These are phyloP conservation scores for Dioscorea alata DNA, from an alignment of 106 monocot species.

Conservation along the genomic window DNA sequence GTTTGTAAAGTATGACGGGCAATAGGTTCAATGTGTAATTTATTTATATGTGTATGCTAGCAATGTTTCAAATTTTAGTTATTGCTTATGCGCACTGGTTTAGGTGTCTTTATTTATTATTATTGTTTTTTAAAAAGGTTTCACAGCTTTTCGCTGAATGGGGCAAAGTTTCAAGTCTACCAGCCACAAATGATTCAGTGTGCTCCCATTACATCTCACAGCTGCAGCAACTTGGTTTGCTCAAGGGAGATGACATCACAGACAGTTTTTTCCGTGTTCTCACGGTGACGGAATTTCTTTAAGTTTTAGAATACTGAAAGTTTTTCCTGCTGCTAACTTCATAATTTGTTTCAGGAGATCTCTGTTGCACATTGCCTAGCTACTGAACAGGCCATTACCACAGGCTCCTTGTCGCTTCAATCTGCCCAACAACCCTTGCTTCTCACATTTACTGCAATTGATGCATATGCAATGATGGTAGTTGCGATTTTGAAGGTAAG, in stretches of 20 bases:
- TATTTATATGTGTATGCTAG: no score
- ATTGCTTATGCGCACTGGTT: no score
- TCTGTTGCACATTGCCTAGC: constrained; percentile 58
- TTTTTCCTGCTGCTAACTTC: neutral
- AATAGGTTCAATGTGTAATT: no score
- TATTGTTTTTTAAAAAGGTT: constrained; percentile 31
- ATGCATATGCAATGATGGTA: constrained; percentile 78
- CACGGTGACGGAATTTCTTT: constrained; percentile 31
- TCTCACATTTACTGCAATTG: constrained; percentile 67
- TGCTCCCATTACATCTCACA: constrained; percentile 70
- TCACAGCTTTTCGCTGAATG: constrained; percentile 68
- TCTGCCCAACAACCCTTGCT: constrained; percentile 39
- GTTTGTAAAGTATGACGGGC: no score
- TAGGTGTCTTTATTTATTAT: no score
- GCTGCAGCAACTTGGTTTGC: constrained; percentile 74
- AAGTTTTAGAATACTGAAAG: neutral
- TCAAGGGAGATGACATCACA: constrained; percentile 83
- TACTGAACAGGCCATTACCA: constrained; percentile 41
- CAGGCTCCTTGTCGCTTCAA: constrained; percentile 32
- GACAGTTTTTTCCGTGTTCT: constrained; percentile 81
- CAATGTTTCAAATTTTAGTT: no score
- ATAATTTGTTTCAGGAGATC: constrained; percentile 48
- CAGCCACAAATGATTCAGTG: constrained; percentile 48
- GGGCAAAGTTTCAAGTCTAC: constrained; percentile 69
- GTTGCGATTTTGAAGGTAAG: constrained; percentile 71